Conservation (phyloP, 257 asterid species). For the Leonotis leonurus region DNA sequence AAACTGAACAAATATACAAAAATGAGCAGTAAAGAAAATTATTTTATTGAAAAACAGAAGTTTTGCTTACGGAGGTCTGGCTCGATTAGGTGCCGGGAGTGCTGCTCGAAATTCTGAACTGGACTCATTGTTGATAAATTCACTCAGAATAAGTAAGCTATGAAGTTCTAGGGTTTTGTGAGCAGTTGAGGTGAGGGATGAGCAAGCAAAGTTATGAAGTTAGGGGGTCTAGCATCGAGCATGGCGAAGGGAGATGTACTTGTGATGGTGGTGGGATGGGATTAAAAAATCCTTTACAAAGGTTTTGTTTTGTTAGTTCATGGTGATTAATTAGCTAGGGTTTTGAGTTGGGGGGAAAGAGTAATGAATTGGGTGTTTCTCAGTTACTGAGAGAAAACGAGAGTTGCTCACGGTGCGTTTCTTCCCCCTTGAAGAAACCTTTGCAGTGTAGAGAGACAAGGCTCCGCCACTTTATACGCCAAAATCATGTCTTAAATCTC, state of each 20-base stretch:
- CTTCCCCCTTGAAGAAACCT: constrained; percentile 6
- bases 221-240: not conserved
- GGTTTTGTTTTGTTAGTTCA: not conserved
- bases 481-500: not conserved
- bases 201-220: not conserved
- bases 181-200: constrained; percentile 4
- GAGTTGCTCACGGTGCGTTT: not conserved
- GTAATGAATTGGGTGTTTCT: not conserved
- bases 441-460: not conserved
- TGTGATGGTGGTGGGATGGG: not conserved
- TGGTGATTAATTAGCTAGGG: constrained; percentile 28
- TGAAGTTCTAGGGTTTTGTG: constrained; percentile 15
- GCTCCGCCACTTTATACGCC: not conserved
- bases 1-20: not conserved
- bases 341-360: constrained; percentile 15
- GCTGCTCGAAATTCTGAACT: constrained; percentile 91
- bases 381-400: constrained; percentile 13
- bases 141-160: constrained; percentile 4
- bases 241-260: not conserved
- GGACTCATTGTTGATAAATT: constrained; percentile 60
- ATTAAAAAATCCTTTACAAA: not conserved
- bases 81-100: constrained; percentile 71
- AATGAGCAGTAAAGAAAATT: not conserved
- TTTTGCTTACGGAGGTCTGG: constrained; percentile 57
- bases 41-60: not conserved